These are phyloP conservation scores for Adansonia gregorii DNA, from an alignment of 441 rosid genomes.

Conservation along the genomic window DNA sequence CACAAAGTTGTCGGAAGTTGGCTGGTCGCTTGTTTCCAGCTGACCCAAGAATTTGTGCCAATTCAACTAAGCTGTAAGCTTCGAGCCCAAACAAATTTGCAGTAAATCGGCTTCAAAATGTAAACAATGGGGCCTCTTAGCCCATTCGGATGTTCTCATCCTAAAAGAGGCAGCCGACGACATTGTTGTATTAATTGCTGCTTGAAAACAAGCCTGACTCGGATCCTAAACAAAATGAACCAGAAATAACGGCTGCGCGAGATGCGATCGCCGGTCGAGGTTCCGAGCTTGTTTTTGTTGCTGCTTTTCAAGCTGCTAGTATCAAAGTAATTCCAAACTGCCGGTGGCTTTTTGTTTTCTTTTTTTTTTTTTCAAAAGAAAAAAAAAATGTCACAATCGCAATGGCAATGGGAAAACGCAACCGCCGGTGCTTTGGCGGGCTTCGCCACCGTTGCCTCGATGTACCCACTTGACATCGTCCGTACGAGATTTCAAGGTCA, in stretches of 20 bases:
- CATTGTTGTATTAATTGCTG: neutral
- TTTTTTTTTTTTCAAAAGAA: neutral
- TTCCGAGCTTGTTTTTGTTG: neutral
- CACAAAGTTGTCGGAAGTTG: neutral
- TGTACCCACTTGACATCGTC: conserved; percentile 92
- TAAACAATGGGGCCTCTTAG: neutral
- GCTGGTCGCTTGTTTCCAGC: neutral
- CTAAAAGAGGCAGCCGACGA: neutral
- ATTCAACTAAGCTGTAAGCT: neutral
- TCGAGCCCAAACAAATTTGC: neutral
- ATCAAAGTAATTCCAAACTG: neutral
- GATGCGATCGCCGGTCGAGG: conserved; percentile 11
- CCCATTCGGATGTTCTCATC: neutral
- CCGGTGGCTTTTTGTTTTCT: neutral
- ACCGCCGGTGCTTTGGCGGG: conserved; percentile 89
- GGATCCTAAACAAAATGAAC: neutral
- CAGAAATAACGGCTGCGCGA: neutral
- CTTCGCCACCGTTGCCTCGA: conserved; percentile 77
- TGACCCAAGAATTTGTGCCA: neutral
- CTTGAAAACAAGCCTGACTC: neutral
- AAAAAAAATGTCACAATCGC: conserved; percentile 20
- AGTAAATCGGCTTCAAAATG: neutral
- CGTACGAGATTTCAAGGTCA: conserved; percentile 93
- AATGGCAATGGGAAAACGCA: conserved; percentile 88
- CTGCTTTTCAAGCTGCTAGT: neutral